phyloP scores from a whole-genome alignment of 352 stramenopile genomes.

The Pythium phragmiticola region DNA sequence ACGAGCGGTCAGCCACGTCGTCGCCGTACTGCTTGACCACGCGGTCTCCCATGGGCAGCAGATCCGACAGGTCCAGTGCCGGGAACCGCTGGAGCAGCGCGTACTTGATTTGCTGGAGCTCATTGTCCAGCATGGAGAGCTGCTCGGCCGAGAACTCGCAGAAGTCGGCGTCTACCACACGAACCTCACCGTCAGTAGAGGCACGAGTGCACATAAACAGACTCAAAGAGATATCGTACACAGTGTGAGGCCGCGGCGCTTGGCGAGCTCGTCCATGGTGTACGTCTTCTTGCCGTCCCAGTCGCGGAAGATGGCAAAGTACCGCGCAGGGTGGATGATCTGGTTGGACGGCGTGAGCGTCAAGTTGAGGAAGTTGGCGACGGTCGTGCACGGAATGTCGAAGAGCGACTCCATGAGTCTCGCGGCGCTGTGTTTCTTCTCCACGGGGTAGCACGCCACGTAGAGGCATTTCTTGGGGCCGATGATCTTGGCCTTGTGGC shows the following conservation, averaged over 20 bases:
- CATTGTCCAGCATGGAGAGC: conserved; percentile 91
- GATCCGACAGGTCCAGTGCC: conserved; percentile 87
- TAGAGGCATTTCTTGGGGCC: conserved; percentile 90
- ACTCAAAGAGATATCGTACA: conserved; percentile 45
- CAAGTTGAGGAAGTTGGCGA: conserved; percentile 93
- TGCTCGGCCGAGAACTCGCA: conserved; percentile 92
- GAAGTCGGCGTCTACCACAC: conserved; percentile 83
- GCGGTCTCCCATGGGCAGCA: conserved; percentile 89
- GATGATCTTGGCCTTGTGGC: conserved; percentile 88
- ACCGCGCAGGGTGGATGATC: conserved; percentile 92
- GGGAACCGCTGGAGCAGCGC: conserved; percentile 89
- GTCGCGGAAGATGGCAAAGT: conserved; percentile 93
- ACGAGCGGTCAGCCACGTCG: conserved; percentile 86
- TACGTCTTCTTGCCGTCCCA: conserved; percentile 91
- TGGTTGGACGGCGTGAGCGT: conserved; percentile 93
- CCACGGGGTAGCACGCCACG: conserved; percentile 89
- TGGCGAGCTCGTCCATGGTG: conserved; percentile 76
- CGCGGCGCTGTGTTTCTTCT: conserved; percentile 75
- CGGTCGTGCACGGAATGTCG: conserved; percentile 88
- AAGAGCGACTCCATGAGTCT: conserved; percentile 87
- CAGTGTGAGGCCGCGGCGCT: conserved; percentile 85
- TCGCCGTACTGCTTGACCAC: conserved; percentile 93
- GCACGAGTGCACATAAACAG: no score
- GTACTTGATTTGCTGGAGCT: conserved; percentile 91
- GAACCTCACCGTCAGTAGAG: no score